Conservation (phyloP, 345 rosid genomes). For the Erucastrum elatum region DNA sequence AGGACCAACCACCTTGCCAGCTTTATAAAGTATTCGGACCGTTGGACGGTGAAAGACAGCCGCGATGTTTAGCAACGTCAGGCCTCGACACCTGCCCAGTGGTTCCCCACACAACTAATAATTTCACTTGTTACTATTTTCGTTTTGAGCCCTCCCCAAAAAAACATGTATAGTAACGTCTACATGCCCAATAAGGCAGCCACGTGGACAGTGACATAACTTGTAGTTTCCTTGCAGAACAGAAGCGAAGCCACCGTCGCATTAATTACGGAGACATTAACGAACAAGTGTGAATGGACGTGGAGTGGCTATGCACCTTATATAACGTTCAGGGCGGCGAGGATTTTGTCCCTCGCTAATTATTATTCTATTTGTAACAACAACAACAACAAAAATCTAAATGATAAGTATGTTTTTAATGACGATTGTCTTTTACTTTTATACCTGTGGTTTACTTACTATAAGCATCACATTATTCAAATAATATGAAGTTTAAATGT, state of each 20-base stretch:
- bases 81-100: slow-evolving; percentile 27
- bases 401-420: not conserved
- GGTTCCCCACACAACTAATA: slow-evolving; percentile 1
- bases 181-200: slow-evolving; percentile 17
- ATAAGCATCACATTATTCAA: not conserved
- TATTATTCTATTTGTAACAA: slow-evolving; percentile 28
- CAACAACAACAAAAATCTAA: slow-evolving; percentile 20
- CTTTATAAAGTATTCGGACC: slow-evolving; percentile 17
- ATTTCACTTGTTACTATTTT: not conserved
- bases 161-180: slow-evolving; percentile 11
- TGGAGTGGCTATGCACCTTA: slow-evolving; percentile 30
- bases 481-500: not conserved
- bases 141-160: not conserved
- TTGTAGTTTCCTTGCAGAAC: slow-evolving; percentile 2
- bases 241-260: slow-evolving; percentile 17
- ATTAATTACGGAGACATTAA: slow-evolving; percentile 14
- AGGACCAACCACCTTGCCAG: slow-evolving; percentile 20
- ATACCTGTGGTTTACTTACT: not conserved
- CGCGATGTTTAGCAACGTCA: not conserved
- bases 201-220: slow-evolving; percentile 30
- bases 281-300: slow-evolving; percentile 33
- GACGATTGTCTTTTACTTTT: slow-evolving; percentile 25
- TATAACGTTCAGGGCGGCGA: slow-evolving; percentile 29
- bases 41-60: slow-evolving; percentile 37
- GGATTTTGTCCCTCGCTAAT: slow-evolving; percentile 12